phyloP scores from a whole-genome alignment of 345 rosid species.

The Salix arbutifolia region DNA sequence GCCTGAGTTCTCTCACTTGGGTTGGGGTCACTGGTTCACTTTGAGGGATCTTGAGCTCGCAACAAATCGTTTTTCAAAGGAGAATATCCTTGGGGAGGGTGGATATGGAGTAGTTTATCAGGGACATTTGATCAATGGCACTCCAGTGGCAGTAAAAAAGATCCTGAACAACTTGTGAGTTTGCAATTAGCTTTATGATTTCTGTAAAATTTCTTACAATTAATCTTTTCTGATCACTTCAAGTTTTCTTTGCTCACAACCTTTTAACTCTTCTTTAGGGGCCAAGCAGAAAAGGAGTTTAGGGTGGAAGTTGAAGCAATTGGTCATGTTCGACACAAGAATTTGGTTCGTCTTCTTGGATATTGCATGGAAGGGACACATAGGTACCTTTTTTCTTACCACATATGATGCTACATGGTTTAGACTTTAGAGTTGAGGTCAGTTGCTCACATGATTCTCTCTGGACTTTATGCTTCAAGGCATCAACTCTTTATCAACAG shows the following conservation, averaged over 20 bases:
- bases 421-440: neutral
- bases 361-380: slow-evolving; percentile 79
- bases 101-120: slow-evolving; percentile 75
- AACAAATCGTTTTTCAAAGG: slow-evolving; percentile 67
- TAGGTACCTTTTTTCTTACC: slow-evolving; percentile 34
- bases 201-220: neutral
- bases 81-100: slow-evolving; percentile 72
- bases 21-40: slow-evolving; percentile 92
- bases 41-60: slow-evolving; percentile 77
- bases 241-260: neutral
- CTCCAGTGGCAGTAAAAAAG: slow-evolving; percentile 75
- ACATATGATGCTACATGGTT: neutral
- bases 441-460: neutral
- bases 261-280: slow-evolving; percentile 34
- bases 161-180: slow-evolving; percentile 68
- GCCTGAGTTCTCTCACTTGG: slow-evolving; percentile 75
- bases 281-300: slow-evolving; percentile 86
- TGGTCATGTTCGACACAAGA: slow-evolving; percentile 82
- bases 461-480: neutral
- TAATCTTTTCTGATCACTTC: neutral
- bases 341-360: slow-evolving; percentile 79
- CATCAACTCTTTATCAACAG: neutral
- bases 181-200: neutral
- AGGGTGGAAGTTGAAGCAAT: slow-evolving; percentile 80
- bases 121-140: slow-evolving; percentile 65